These are phyloP conservation scores for Leccinum longicurvipes DNA, from an alignment of 768 basidiomycete genomes.

Conservation along the genomic window DNA sequence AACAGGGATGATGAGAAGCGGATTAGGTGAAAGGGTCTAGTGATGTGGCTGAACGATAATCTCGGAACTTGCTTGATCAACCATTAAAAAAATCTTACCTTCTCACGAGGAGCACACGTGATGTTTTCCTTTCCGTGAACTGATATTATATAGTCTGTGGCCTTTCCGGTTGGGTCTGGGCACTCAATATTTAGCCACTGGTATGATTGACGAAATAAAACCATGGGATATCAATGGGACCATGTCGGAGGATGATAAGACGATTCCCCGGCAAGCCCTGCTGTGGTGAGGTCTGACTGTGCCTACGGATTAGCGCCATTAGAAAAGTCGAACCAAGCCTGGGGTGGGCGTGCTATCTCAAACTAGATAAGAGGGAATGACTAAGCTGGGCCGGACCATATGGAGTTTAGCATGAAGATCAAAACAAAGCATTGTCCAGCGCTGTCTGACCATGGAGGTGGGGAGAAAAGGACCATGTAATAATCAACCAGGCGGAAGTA, in stretches of 20 bases:
- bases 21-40: neutral
- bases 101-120: neutral
- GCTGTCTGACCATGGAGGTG: too few species aligned
- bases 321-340: neutral
- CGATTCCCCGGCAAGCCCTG: neutral
- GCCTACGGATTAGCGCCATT: neutral
- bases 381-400: neutral
- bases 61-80: neutral
- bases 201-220: neutral
- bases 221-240: neutral
- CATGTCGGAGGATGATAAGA: neutral
- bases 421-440: too few species aligned
- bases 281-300: neutral
- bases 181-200: too few species aligned
- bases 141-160: neutral
- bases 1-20: neutral
- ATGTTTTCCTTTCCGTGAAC: neutral
- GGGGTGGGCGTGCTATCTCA: neutral
- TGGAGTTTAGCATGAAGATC: too few species aligned
- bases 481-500: too few species aligned
- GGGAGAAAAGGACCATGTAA: too few species aligned
- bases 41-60: neutral
- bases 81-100: neutral
- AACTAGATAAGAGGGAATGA: neutral
- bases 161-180: neutral